Evolutionary conservation across 2,329 filamentous ascomycete genomes (phyloP).

Genomic region (Epicoccum nigrum): DNA sequence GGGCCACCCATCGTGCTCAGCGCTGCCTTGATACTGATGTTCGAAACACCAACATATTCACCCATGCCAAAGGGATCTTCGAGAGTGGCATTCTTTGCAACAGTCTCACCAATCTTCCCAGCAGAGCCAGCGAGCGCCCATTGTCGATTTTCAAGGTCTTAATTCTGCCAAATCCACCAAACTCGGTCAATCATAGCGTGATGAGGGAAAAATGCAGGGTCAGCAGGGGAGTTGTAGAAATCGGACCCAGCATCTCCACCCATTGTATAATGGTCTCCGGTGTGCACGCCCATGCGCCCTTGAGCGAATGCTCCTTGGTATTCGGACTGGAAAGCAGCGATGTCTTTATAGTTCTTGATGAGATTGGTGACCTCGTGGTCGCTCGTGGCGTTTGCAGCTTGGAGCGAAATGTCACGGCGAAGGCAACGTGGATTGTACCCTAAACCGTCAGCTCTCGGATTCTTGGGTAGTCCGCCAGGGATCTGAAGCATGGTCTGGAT

Average conservation of each 20-base stretch:
- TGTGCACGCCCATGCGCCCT: slow-evolving; percentile 51
- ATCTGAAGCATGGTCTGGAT: slow-evolving; percentile 46
- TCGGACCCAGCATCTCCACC: slow-evolving; percentile 38
- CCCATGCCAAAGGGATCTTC: slow-evolving; percentile 45
- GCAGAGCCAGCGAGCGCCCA: slow-evolving; percentile 53
- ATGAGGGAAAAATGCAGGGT: slow-evolving; percentile 54
- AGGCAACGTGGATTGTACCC: slow-evolving; percentile 48
- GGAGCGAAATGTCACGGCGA: slow-evolving; percentile 43
- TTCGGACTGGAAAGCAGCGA: slow-evolving; percentile 43
- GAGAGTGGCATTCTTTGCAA: neutral
- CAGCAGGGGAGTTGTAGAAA: slow-evolving; percentile 53
- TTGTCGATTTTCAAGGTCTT: slow-evolving; percentile 48
- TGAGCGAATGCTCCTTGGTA: slow-evolving; percentile 48
- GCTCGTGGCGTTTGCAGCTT: slow-evolving; percentile 29
- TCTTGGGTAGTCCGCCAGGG: slow-evolving; percentile 22
- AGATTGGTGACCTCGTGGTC: slow-evolving; percentile 31
- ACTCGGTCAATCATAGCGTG: slow-evolving; percentile 56
- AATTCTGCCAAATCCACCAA: slow-evolving; percentile 60
- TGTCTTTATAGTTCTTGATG: slow-evolving; percentile 29
- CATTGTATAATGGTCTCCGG: slow-evolving; percentile 54
- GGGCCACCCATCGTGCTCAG: slow-evolving; percentile 52
- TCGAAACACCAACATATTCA: slow-evolving; percentile 34
- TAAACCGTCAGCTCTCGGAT: slow-evolving; percentile 35
- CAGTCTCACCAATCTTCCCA: slow-evolving; percentile 28
- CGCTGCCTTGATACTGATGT: slow-evolving; percentile 44